Base-by-base conservation (phyloP, 441 rosid species). In the Bocquillonia castaneifolia region DNA sequence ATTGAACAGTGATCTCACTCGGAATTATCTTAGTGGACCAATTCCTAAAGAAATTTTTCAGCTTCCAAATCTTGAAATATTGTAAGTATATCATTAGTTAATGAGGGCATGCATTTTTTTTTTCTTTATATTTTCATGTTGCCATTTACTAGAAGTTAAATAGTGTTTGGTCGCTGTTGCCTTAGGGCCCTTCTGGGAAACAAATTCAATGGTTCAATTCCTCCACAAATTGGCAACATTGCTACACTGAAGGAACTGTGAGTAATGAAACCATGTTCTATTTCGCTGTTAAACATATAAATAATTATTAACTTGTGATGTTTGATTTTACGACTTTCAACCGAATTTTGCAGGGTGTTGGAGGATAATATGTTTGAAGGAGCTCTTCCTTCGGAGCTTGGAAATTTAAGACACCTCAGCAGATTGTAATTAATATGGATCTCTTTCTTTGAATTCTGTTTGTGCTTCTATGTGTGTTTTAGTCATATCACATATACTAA, bases 11-110 rank as follows among this genome's bases (percentile, higher is more conserved):
- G 89, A 94, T 79, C 80, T 94, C 44, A 59, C 77, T 13, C 90
- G 86, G 63, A 94, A 92, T 83, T 88, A 77, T 66, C 63, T 94
- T 50, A 86, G 20, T 70, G 99, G 99, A 76, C 44, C 94, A 23
- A 79, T 94, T 6, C 98, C 97, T 10, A n/a, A 71, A 10, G 86
- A 73, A 34, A 73, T 94, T 51, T 74, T 81, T 62, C 76, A 17
- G 59, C 82, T 89, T 18, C 83, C 87, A 18, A 76, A 73, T 15
- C 90, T 94, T 36, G 36, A 42, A 6, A 76, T 0, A 55, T 3
- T 88, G 96, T 92, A 83, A 85, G 86, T n/a, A n/a, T n/a, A n/a
- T n/a, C n/a, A n/a, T n/a, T n/a, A n/a, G n/a, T n/a, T n/a, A n/a
- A n/a, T n/a, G n/a, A n/a, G n/a, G n/a, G n/a, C n/a, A n/a, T n/a